Evolutionary conservation across 768 basidiomycete genomes (phyloP).

Genomic region (Boletus rubropictus): DNA sequence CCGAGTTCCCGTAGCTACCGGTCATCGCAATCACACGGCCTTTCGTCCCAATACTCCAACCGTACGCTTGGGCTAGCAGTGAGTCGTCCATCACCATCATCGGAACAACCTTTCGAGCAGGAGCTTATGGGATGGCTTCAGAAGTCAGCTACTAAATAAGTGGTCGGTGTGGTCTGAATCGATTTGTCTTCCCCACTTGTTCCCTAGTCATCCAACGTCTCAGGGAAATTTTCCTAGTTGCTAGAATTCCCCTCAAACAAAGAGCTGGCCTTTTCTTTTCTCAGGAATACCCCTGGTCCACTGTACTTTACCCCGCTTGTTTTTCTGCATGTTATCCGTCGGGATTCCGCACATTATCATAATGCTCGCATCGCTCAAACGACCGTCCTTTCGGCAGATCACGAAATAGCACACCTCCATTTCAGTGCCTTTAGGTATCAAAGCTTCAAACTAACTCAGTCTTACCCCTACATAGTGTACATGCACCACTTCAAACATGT

Average conservation of each 20-base stretch:
- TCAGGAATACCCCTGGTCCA: constrained; percentile 35
- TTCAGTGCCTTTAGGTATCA: not conserved
- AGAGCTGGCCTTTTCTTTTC: constrained; percentile 34
- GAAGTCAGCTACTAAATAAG: constrained; percentile 32
- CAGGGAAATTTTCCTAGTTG: constrained; percentile 21
- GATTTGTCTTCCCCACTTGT: constrained; percentile 2
- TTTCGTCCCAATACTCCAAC: constrained; percentile 71
- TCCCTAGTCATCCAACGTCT: constrained; percentile 3
- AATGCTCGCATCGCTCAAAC: constrained; percentile 34
- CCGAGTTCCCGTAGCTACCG: constrained; percentile 63
- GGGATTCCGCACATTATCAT: constrained; percentile 33
- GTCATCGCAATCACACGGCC: constrained; percentile 60
- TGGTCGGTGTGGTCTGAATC: constrained; percentile 12
- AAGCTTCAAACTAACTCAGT: not conserved
- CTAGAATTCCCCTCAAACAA: constrained; percentile 25
- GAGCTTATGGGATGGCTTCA: constrained; percentile 36
- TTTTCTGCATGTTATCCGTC: constrained; percentile 35
- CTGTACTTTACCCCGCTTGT: constrained; percentile 38
- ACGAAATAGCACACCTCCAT: constrained; percentile 4
- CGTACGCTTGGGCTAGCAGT: constrained; percentile 70
- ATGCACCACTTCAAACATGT: not conserved
- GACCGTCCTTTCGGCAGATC: constrained; percentile 15
- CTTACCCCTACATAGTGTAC: constrained; percentile 5
- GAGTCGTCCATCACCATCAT: constrained; percentile 38
- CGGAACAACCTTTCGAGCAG: constrained; percentile 31